These are phyloP conservation scores for Schizonepeta tenuifolia DNA, from an alignment of 257 asterid genomes.

Conservation along the genomic window DNA sequence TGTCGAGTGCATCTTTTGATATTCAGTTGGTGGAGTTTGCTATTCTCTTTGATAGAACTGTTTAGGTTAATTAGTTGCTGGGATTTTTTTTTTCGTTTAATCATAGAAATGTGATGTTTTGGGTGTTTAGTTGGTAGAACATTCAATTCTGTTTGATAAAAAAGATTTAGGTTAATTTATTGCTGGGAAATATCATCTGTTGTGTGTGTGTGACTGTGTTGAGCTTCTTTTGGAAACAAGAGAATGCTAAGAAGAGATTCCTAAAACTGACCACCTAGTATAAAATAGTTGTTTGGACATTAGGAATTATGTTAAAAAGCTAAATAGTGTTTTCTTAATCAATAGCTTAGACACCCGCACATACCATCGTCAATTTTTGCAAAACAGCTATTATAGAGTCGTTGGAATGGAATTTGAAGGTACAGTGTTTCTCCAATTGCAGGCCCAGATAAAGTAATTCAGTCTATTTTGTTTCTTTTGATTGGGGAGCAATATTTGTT, in stretches of 20 bases:
- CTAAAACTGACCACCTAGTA: neutral
- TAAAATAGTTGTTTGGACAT: neutral
- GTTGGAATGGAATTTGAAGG: neutral
- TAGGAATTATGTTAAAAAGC: neutral
- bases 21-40: constrained; percentile 5
- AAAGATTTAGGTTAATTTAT: constrained; percentile 7
- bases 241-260: constrained; percentile 3
- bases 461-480: neutral
- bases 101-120: neutral
- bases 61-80: constrained; percentile 1
- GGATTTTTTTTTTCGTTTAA: too few relatives aligned
- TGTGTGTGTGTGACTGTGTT: neutral
- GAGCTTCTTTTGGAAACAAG: neutral
- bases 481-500: neutral
- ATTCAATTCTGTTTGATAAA: neutral
- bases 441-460: neutral
- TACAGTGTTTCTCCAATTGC: neutral
- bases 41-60: neutral
- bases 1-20: neutral
- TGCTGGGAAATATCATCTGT: neutral
- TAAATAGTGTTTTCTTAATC: too few relatives aligned
- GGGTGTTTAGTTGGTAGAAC: neutral
- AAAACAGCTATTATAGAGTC: neutral
- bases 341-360: too few relatives aligned
- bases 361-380: neutral